Evolutionary conservation across 805 yeast genomes (phyloP).

Genomic region (Yarrowia sp.): DNA sequence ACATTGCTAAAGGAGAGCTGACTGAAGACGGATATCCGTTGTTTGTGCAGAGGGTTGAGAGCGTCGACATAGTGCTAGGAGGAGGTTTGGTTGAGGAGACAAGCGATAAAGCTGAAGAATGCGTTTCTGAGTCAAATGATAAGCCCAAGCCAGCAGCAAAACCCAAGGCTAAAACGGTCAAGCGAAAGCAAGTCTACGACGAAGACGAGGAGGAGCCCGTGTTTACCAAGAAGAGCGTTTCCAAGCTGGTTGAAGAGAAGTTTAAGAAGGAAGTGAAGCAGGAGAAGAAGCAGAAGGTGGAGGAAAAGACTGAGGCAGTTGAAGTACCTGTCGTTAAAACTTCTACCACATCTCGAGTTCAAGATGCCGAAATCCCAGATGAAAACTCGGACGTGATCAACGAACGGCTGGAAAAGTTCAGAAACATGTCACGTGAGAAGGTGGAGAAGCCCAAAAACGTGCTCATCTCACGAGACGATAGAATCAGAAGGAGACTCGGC

Average conservation of each 20-base stretch:
- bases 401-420: neutral
- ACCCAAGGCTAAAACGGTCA: neutral
- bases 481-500: neutral
- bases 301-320: neutral
- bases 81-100: slow-evolving; percentile 2
- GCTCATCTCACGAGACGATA: neutral
- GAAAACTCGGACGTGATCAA: neutral
- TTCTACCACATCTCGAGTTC: neutral
- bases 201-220: slow-evolving; percentile 38
- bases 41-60: neutral
- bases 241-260: neutral
- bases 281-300: neutral
- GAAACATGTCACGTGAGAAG: neutral
- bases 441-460: neutral
- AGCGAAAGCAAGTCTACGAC: slow-evolving; percentile 30
- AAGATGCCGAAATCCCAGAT: neutral
- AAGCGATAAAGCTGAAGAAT: neutral
- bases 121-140: neutral
- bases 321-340: neutral
- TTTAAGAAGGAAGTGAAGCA: neutral
- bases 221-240: slow-evolving; percentile 27
- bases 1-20: slow-evolving; percentile 45
- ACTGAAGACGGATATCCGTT: slow-evolving; percentile 13
- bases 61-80: neutral
- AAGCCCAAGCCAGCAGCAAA: neutral